These are phyloP conservation scores for Salvia miltiorrhiza DNA, from an alignment of 257 asterid genomes.

Conservation along the genomic window DNA sequence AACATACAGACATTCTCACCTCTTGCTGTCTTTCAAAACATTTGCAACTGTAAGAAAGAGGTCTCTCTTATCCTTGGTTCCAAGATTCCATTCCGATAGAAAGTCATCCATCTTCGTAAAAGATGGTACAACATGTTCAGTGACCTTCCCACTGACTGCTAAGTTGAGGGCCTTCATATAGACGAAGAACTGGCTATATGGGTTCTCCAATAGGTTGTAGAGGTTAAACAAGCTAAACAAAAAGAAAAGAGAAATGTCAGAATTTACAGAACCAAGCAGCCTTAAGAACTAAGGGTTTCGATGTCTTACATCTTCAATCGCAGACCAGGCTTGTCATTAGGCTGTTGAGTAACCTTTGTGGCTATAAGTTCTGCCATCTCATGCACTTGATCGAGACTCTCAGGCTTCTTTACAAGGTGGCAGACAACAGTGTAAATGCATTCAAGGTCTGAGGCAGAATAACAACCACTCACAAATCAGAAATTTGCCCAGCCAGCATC, in stretches of 20 bases:
- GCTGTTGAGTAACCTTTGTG: slow-evolving; percentile 66
- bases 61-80: slow-evolving; percentile 72
- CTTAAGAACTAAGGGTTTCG: background rate
- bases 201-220: slow-evolving; percentile 84
- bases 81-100: slow-evolving; percentile 82
- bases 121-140: slow-evolving; percentile 73
- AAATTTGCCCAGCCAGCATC: background rate
- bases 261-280: background rate
- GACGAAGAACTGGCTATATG: slow-evolving; percentile 83
- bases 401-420: slow-evolving; percentile 82
- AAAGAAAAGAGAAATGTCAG: slow-evolving; percentile 16
- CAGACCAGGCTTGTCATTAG: slow-evolving; percentile 69
- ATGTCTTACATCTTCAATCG: slow-evolving; percentile 75
- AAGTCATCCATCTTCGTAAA: slow-evolving; percentile 69
- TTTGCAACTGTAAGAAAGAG: slow-evolving; percentile 71
- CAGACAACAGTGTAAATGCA: slow-evolving; percentile 81
- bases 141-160: slow-evolving; percentile 69
- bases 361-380: slow-evolving; percentile 81
- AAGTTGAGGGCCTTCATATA: slow-evolving; percentile 85
- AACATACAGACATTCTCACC: slow-evolving; percentile 44
- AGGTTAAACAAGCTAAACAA: slow-evolving; percentile 75
- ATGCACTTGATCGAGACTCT: slow-evolving; percentile 67
- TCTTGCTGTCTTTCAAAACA: slow-evolving; percentile 61
- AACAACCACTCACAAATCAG: background rate
- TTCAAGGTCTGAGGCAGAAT: slow-evolving; percentile 65